Conservation (phyloP, 345 rosid species). For the Cardamine chenopodiifolia region DNA sequence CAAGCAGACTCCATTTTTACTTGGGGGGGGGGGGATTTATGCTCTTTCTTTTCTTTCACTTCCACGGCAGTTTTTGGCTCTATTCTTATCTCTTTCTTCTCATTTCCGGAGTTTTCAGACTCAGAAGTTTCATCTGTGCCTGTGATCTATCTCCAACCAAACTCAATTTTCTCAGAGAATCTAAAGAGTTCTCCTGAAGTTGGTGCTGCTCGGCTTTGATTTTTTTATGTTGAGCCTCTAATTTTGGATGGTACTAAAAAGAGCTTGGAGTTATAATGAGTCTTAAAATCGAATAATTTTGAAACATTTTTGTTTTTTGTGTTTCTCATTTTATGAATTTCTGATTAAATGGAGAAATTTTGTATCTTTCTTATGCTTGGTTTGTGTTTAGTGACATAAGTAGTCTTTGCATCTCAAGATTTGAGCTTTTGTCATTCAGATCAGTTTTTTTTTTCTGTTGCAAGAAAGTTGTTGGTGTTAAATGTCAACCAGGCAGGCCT, state of each 20-base stretch:
- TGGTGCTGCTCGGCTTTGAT: background rate
- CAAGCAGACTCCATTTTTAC: constrained; percentile 19
- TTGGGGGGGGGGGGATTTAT: constrained; percentile 14
- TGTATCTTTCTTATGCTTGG: background rate
- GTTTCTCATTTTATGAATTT: background rate
- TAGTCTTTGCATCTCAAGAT: constrained; percentile 30
- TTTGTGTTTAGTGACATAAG: constrained; percentile 7
- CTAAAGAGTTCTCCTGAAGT: constrained; percentile 21
- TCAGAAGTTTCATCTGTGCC: constrained; percentile 21
- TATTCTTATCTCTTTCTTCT: constrained; percentile 19
- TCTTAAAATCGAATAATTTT: constrained; percentile 20
- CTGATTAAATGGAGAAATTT: constrained; percentile 5
- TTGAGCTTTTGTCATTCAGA: constrained; percentile 22
- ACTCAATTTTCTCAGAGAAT: background rate
- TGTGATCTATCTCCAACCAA: constrained; percentile 27
- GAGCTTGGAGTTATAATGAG: background rate
- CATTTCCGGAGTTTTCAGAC: constrained; percentile 30
- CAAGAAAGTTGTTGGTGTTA: constrained; percentile 5
- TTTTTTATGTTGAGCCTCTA: constrained; percentile 7
- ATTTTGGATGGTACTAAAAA: constrained; percentile 34
- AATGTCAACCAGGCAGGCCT: constrained; percentile 17
- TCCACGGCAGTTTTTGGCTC: constrained; percentile 17
- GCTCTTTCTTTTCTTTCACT: constrained; percentile 21
- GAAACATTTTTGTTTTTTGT: background rate
- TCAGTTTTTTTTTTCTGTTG: too few relatives aligned